These are phyloP conservation scores for Coemansia guatemalensis DNA, from an alignment of 192 early-diverging fungal genomes.

Conservation along the genomic window DNA sequence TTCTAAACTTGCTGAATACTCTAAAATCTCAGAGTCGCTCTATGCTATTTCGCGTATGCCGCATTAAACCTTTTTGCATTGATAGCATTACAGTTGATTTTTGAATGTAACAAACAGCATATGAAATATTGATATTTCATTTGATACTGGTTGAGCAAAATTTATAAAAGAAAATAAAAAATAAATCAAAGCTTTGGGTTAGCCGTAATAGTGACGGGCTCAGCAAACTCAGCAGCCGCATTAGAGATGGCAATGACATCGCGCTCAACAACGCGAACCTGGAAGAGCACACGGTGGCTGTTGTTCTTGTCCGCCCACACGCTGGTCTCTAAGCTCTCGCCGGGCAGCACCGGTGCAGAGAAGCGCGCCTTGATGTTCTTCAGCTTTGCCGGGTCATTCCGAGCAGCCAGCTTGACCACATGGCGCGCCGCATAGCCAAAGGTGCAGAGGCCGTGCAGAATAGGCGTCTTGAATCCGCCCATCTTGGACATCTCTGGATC, in stretches of 20 bases:
- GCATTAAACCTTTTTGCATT: neutral
- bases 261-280: conserved; percentile 91
- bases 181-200: conserved; percentile 34
- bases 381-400: conserved; percentile 61
- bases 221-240: conserved; percentile 82
- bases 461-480: conserved; percentile 95
- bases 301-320: conserved; percentile 82
- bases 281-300: conserved; percentile 88
- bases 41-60: conserved; percentile 15
- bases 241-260: conserved; percentile 87
- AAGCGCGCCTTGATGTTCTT: conserved; percentile 92
- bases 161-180: neutral
- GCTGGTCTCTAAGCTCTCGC: conserved; percentile 96
- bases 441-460: conserved; percentile 94
- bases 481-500: conserved; percentile 92
- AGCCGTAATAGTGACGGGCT: conserved; percentile 20
- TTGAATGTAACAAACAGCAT: too few species aligned
- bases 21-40: conserved; percentile 24
- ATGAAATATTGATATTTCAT: too few species aligned
- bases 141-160: too few species aligned
- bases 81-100: too few species aligned
- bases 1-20: conserved; percentile 30
- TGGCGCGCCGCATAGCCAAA: conserved; percentile 93
- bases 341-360: conserved; percentile 86
- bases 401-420: conserved; percentile 75